phyloP scores from a whole-genome alignment of 345 rosid genomes.

The Bruguiera gymnorhiza region DNA sequence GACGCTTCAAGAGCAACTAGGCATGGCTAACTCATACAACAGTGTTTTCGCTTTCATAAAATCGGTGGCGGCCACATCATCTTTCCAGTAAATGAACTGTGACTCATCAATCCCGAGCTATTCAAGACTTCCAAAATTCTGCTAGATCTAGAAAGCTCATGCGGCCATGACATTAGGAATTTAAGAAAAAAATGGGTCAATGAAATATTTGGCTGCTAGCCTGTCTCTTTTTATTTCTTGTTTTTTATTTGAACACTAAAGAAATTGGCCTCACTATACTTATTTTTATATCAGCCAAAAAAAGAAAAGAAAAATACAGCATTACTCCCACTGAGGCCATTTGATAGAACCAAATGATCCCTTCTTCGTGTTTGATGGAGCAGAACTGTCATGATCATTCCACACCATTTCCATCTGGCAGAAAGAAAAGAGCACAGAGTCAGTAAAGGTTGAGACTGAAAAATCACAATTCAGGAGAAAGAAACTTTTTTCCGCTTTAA shows the following conservation, averaged over 20 bases:
- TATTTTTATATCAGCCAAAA: not conserved
- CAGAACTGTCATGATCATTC: conserved; percentile 56
- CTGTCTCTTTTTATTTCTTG: too few species aligned
- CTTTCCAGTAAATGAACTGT: not conserved
- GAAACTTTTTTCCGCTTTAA: not conserved
- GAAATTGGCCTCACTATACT: not conserved
- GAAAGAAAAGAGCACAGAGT: conserved; percentile 6
- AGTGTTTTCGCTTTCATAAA: not conserved
- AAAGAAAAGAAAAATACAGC: not conserved
- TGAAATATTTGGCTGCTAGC: not conserved
- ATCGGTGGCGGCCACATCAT: not conserved
- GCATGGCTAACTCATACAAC: not conserved
- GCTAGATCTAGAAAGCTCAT: not conserved
- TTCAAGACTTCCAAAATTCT: not conserved
- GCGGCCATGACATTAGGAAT: not conserved
- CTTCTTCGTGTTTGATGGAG: conserved; percentile 51
- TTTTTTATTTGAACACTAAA: too few species aligned
- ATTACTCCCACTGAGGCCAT: conserved; percentile 72
- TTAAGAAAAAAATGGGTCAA: not conserved
- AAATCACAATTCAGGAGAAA: not conserved
- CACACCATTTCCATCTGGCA: conserved; percentile 86
- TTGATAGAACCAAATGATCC: conserved; percentile 50
- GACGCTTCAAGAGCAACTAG: too few species aligned
- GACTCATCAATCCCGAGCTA: not conserved
- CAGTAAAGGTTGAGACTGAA: not conserved